Evolutionary conservation across 2,329 filamentous ascomycete genomes (phyloP), one percentile per base, ranked within the genome.

Genomic region (Teratosphaeria pseudoeucalypti): DNA sequence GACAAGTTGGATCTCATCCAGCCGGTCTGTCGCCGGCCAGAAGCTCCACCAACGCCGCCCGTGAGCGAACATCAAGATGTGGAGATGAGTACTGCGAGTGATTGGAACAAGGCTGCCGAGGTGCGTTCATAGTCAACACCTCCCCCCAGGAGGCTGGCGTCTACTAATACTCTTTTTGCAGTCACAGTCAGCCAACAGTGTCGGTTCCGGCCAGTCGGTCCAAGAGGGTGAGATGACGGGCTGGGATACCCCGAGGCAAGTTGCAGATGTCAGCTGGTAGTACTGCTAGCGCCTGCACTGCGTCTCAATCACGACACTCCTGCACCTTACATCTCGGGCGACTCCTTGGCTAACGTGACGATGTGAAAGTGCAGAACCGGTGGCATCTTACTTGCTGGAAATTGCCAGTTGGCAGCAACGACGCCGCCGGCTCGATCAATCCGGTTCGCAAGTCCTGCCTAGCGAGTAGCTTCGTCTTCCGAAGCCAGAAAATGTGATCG

Each of bases 1-100:
- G 77, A 83, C 37, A 85, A 85, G 67, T 78, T 84, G 53, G 73
- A 82, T 14, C 70, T 85, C 23, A 82, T 84, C 3, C 76, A 85
- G 58, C 68, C 72, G 6, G 63, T 74, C 3, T 72, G 72, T 58
- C 69, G 72, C 11, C 60, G 61, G 10, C 71, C 69, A 3, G 68
- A 71, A 43, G 52, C 47, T 34, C 26, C 9, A 19, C 29, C 34
- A 47, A 58, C 43, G 16, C 43, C 43, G 29, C 23, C 34, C 54
- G 6, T 43, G 37, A 32, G n/a, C 32, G 26, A 10, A 6, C 19
- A 34, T 37, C n/a, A 23, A 26, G 58, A 37, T 49, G 34, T 60
- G 16, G 53, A 60, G 47, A 60, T 60, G 58, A 16, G 56, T 27
- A 34, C 57, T 49, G 54, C 32, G n/a, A 43, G 34, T 23, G 55